Evolutionary conservation across 2,329 filamentous ascomycete species (phyloP), one percentile per base, ranked within the genome.

Genomic region (Fusarium piperis): DNA sequence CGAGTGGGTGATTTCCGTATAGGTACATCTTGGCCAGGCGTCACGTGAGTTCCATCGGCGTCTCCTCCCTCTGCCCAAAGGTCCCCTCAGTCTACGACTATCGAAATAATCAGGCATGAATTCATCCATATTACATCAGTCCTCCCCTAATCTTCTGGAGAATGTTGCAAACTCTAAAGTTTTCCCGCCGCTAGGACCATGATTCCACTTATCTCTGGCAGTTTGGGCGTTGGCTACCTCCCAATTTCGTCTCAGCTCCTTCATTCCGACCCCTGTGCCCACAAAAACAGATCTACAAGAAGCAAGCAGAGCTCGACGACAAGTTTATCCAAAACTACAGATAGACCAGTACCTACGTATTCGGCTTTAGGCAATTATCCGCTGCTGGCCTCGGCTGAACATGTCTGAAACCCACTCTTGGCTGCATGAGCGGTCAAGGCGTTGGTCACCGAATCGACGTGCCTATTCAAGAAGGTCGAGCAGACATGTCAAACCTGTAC

Each of bases 351-450:
- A 26, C 32, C 20, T 53, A 35, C 32, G 51, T 53, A 26, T 53
- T 51, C n/a, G 13, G 33, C 13, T 28, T 53, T 35, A 15, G 5
- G n/a, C 23, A 39, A 36, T 30, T 38, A 39, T 30, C 44, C 52
- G 30, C 32, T 23, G 32, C 18, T 55, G 16, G n/a, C 52, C 52
- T 70, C 67, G 55, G 62, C 44, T 62, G 58, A 36, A 52, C 28
- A 59, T 53, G 56, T 62, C 68, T 61, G 32, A 63, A 62, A 60
- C 48, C 52, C 38, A 52, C 46, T 23, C 70, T 71, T 73, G 70
- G 71, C 70, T 62, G 57, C 67, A 67, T 63, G 39, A 59, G 70
- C 70, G 58, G 62, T 71, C 62, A 66, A 66, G 48, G 62, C 48
- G 32, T 36, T 68, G 48, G 64, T 52, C 63, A 57, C 51, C 41